phyloP scores from a whole-genome alignment of 2,329 filamentous ascomycete species.

The Zasmidium angulare region DNA sequence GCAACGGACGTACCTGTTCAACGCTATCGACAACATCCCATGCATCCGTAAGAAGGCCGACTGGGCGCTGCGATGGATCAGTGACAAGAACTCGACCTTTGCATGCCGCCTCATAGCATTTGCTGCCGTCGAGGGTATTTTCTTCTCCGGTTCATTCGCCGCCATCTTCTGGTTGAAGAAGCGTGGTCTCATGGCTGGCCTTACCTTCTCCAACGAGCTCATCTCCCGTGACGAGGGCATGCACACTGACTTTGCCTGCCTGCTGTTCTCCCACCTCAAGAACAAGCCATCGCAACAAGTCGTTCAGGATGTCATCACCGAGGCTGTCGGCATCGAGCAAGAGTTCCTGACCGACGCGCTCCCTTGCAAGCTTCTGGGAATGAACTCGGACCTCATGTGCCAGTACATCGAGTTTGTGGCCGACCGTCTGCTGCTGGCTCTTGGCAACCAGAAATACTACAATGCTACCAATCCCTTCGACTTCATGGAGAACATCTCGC shows the following conservation, averaged over 20 bases:
- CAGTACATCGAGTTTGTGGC: conserved; percentile 99
- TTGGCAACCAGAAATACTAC: conserved; percentile 94
- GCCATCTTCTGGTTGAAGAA: conserved; percentile 99
- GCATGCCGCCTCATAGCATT: conserved; percentile 95
- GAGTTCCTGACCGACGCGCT: conserved; percentile 97
- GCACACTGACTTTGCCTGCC: conserved; percentile 97
- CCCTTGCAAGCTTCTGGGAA: conserved; percentile 88
- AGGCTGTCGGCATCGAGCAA: conserved; percentile 92
- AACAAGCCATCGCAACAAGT: conserved; percentile 80
- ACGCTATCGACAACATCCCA: conserved; percentile 97
- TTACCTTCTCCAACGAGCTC: conserved; percentile 99
- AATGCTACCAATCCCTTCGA: conserved; percentile 94
- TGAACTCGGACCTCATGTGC: conserved; percentile 97
- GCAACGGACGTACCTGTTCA: conserved; percentile 92
- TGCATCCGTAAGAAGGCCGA: conserved; percentile 98
- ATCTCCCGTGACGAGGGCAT: conserved; percentile 99
- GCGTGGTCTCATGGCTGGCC: conserved; percentile 96
- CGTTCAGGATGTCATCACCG: conserved; percentile 84
- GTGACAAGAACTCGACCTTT: conserved; percentile 89
- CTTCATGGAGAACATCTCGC: conserved; percentile 99
- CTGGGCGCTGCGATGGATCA: conserved; percentile 95
- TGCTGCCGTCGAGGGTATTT: conserved; percentile 97
- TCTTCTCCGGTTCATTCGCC: conserved; percentile 98
- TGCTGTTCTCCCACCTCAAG: conserved; percentile 96
- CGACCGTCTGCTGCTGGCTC: conserved; percentile 86